A percentile compares a stretch with the other conserved stretches of the same genome.
Evolutionary conservation across 2,329 filamentous ascomycete genomes (phyloP).

Genomic region (Tetracladium maxilliforme): DNA sequence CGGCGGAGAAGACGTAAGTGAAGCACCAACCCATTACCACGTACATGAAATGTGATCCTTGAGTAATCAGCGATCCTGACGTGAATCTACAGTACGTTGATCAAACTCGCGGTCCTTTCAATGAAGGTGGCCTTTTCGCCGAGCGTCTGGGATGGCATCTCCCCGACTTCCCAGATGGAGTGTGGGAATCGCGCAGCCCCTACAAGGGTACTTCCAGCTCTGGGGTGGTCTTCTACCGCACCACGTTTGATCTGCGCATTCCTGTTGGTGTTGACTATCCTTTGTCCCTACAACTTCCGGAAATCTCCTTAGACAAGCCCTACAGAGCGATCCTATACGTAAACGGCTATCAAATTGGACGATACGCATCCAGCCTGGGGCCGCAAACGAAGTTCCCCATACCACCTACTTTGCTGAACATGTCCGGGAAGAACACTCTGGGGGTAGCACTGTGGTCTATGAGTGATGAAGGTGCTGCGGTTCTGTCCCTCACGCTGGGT

Average conservation of each 20-base stretch:
- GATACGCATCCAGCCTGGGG: no score
- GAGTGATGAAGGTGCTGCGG: no score
- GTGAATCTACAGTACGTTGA: conserved; percentile 47
- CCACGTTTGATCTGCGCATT: conserved; percentile 38
- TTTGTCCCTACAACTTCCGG: conserved; percentile 41
- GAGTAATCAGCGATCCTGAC: no score
- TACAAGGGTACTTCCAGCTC: conserved; percentile 25
- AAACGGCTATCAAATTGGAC: conserved; percentile 66
- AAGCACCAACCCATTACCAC: no score
- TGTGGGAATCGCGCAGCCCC: conserved; percentile 26
- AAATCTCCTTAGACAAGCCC: conserved; percentile 18
- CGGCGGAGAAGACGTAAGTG: conserved; percentile 46
- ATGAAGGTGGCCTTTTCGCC: conserved; percentile 49
- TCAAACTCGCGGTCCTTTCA: conserved; percentile 43
- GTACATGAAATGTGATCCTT: no score
- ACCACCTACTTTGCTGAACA: no score
- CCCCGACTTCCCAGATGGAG: conserved; percentile 30
- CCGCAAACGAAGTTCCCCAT: no score
- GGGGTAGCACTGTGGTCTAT: no score
- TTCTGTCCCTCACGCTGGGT: no score
- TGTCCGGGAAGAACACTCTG: no score
- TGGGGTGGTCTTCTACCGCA: conserved; percentile 43
- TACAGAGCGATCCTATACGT: no score
- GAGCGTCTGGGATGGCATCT: conserved; percentile 50
- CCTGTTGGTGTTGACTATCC: conserved; percentile 45